A percentile compares a stretch with the other conserved stretches of the same genome.
Conservation (phyloP, 768 basidiomycete genomes). For the Butyriboletus loyo region DNA sequence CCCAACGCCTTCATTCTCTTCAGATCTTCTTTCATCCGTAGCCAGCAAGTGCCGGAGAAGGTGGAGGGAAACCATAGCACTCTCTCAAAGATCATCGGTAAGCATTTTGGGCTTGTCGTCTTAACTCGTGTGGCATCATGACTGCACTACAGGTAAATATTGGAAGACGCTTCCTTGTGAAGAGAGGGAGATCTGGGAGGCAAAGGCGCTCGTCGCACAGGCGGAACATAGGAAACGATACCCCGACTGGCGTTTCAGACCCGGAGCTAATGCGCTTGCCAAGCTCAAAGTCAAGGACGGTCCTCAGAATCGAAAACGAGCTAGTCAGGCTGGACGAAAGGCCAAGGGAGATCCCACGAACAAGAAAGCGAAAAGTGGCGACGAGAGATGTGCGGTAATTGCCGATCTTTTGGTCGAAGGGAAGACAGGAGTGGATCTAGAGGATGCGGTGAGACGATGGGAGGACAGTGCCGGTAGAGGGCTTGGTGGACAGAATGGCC, state of each 20-base stretch:
- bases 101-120: not conserved
- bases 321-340: constrained; percentile 28
- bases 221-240: constrained; percentile 71
- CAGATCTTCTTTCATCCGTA: constrained; percentile 72
- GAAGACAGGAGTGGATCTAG: constrained; percentile 60
- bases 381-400: constrained; percentile 63
- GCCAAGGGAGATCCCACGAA: constrained; percentile 29
- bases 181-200: constrained; percentile 76
- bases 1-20: constrained; percentile 88
- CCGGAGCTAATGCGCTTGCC: constrained; percentile 48
- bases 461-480: constrained; percentile 17
- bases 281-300: constrained; percentile 41
- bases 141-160: constrained; percentile 49
- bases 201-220: constrained; percentile 65
- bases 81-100: constrained; percentile 79
- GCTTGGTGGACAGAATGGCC: constrained; percentile 1
- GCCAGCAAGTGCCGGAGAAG: constrained; percentile 68
- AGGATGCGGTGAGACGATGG: constrained; percentile 57
- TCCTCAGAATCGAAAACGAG: constrained; percentile 32
- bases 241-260: constrained; percentile 81
- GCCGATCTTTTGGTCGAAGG: constrained; percentile 64
- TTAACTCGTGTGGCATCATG: not conserved
- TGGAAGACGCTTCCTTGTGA: constrained; percentile 70
- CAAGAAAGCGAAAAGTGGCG: constrained; percentile 34
- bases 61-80: constrained; percentile 80